Base-by-base conservation (phyloP, 2,329 filamentous ascomycete genomes). In the Lasiodiplodia theobromae region DNA sequence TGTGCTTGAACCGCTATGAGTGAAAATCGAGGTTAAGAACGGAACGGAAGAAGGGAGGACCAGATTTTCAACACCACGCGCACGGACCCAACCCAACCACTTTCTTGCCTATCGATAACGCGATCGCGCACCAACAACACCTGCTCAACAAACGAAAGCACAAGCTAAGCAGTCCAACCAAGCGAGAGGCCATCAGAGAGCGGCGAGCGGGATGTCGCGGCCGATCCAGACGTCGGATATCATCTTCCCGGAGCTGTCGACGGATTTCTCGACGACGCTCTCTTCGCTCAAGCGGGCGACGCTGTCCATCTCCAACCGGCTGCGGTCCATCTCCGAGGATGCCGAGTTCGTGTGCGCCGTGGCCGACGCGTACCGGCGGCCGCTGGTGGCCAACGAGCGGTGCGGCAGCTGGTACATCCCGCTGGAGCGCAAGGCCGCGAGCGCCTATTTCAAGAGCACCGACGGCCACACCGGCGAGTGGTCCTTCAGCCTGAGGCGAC, bases 371-470 rank as follows among this genome's bases (percentile, higher is more conserved):
- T 88, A 85, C 72, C 71, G 74, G 3, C 83, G 95, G 1, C 93
- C 94, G 0, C 83, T 98, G 1, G 84, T 98, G 16, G 94, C 95
- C 37, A 99, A 99, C 77, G 94, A 98, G 83, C 88, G 96, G 69
- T 98, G 96, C 78, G 96, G 96, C 0, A 95, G 92, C 80, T 99
- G 96, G 96, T 98, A 98, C 78, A 91, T 98, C 31, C 80, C 82
- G 2, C 90, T 90, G 0, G 79, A 79, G 8, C 75, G 75, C 31
- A 96, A 95, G 79, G 81, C 77, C 1, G 92, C 88, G 38, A 94
- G 92, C 72, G 92, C 91, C 38, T 99, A 98, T 81, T 99, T 98
- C 82, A 99, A 99, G 85, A 97, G 93, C 80, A 99, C 96, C 2
- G 96, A 99, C 81, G 96, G 96, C 0, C 96, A 99, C 78, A 89